phyloP scores from a whole-genome alignment of 148 eudicot species.

The Rhododendron simsii region DNA sequence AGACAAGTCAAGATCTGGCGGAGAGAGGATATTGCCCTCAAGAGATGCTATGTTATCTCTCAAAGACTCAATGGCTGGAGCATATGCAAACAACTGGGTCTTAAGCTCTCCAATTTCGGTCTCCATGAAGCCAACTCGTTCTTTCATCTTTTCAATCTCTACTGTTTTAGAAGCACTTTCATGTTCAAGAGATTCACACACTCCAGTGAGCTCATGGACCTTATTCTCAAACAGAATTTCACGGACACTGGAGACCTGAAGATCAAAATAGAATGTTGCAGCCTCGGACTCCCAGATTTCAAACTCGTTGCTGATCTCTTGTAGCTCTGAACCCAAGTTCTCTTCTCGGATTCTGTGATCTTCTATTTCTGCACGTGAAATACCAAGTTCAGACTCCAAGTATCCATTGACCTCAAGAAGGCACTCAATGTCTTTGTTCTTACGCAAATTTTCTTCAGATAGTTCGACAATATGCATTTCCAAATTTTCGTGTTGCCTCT shows the following conservation, averaged over 20 bases:
- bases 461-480: constrained; percentile 40
- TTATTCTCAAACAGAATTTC: constrained; percentile 67
- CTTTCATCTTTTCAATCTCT: constrained; percentile 65
- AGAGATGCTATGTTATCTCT: constrained; percentile 55
- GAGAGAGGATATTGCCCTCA: constrained; percentile 49
- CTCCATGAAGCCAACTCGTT: constrained; percentile 47
- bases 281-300: constrained; percentile 95
- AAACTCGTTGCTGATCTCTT: constrained; percentile 66
- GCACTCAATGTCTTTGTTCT: constrained; percentile 43
- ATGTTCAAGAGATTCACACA: constrained; percentile 60
- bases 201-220: constrained; percentile 61
- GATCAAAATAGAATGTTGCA: constrained; percentile 80
- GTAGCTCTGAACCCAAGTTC: constrained; percentile 57
- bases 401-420: constrained; percentile 49
- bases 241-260: constrained; percentile 67
- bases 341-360: constrained; percentile 61
- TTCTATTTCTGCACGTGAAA: constrained; percentile 57
- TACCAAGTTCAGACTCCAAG: constrained; percentile 51
- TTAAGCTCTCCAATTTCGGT: constrained; percentile 58
- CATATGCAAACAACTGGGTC: constrained; percentile 56
- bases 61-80: constrained; percentile 55
- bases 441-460: constrained; percentile 30
- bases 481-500: constrained; percentile 31
- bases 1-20: constrained; percentile 28
- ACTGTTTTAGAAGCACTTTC: constrained; percentile 41